Conservation (phyloP, 2,329 filamentous ascomycete genomes). For the Trichoderma oligosporum region DNA sequence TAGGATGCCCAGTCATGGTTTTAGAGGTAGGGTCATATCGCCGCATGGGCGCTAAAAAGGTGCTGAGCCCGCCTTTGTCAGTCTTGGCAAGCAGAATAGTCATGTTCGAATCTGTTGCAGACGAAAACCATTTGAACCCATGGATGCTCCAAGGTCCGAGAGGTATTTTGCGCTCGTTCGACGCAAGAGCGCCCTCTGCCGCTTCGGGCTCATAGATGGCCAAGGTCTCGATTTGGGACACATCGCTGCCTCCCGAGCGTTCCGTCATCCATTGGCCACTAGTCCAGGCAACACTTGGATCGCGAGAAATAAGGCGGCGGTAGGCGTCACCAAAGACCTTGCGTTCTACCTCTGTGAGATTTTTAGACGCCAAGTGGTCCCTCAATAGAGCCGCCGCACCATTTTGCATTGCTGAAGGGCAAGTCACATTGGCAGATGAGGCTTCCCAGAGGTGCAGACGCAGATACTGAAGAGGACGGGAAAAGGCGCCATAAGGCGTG, state of each 20-base stretch:
- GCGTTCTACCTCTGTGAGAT: constrained; percentile 31
- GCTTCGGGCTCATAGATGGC: constrained; percentile 36
- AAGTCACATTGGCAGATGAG: constrained; percentile 59
- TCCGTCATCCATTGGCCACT: constrained; percentile 79
- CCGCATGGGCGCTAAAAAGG: constrained; percentile 63
- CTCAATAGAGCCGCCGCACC: constrained; percentile 53
- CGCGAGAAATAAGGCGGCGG: constrained; percentile 49
- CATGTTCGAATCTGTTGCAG: constrained; percentile 41
- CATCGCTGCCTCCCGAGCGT: constrained; percentile 64
- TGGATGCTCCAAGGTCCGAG: constrained; percentile 57
- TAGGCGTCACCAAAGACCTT: constrained; percentile 51
- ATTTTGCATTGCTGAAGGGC: constrained; percentile 65
- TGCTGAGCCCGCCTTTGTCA: constrained; percentile 45
- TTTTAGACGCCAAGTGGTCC: constrained; percentile 38
- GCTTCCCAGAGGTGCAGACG: constrained; percentile 55
- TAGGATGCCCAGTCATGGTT: constrained; percentile 28
- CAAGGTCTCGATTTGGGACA: constrained; percentile 63
- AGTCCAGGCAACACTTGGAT: constrained; percentile 56
- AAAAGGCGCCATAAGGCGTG: constrained; percentile 46
- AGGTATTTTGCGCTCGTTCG: constrained; percentile 25
- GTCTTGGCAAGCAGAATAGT: constrained; percentile 61
- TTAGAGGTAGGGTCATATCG: constrained; percentile 36
- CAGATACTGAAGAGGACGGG: constrained; percentile 57
- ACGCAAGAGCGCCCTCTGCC: constrained; percentile 19
- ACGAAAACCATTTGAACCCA: constrained; percentile 61